Conservation (phyloP, 345 rosid species). For the Populus deltoides region DNA sequence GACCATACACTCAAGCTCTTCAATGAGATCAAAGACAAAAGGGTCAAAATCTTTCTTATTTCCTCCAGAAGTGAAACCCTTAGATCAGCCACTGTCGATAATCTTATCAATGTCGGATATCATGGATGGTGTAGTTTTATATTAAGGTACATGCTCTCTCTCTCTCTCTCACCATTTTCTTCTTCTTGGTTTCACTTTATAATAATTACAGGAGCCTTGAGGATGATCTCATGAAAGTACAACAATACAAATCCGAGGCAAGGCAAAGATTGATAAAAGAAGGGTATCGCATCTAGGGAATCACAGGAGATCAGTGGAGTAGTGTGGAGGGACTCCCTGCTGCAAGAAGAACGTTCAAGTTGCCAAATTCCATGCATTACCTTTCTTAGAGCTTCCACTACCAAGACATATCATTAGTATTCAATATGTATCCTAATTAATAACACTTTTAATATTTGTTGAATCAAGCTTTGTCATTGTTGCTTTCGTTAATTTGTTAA, state of each 20-base stretch:
- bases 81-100: constrained; percentile 72
- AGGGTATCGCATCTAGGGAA: constrained; percentile 81
- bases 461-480: neutral
- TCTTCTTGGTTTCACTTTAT: neutral
- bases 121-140: constrained; percentile 74
- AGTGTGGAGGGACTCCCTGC: constrained; percentile 62
- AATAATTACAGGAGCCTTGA: constrained; percentile 47
- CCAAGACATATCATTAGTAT: neutral
- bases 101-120: constrained; percentile 76
- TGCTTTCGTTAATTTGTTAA: too few species aligned
- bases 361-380: constrained; percentile 80
- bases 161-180: neutral
- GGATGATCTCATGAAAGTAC: constrained; percentile 55
- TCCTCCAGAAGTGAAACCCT: constrained; percentile 72
- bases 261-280: constrained; percentile 43
- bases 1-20: constrained; percentile 50
- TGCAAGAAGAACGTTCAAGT: constrained; percentile 77
- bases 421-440: too few species aligned
- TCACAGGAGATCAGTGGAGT: constrained; percentile 80
- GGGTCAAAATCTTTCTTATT: constrained; percentile 67
- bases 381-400: constrained; percentile 23
- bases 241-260: constrained; percentile 57
- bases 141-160: constrained; percentile 44
- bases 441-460: neutral
- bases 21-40: constrained; percentile 59